Conservation (phyloP, 176 grass and related monocot species). For the Cymbopogon citratus region DNA sequence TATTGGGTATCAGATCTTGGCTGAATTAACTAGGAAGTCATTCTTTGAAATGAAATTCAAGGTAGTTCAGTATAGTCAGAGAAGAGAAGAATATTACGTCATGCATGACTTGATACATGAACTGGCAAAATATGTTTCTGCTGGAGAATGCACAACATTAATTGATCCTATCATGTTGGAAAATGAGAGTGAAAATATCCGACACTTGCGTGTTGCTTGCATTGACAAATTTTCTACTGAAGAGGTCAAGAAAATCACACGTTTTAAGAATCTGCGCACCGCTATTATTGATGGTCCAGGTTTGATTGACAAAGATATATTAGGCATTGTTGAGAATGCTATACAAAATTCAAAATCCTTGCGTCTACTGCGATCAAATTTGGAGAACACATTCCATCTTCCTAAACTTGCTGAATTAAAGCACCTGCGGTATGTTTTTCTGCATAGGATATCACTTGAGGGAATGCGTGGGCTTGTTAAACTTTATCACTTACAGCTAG, state of each 20-base stretch:
- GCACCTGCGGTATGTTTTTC: constrained; percentile 33
- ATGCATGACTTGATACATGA: constrained; percentile 61
- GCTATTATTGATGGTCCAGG: constrained; percentile 7
- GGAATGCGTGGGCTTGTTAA: neutral
- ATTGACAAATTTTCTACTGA: constrained; percentile 2
- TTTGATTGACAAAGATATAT: neutral
- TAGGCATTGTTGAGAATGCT: neutral
- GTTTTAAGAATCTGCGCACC: constrained; percentile 30
- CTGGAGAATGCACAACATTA: constrained; percentile 34
- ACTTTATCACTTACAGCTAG: constrained; percentile 20
- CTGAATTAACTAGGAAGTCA: constrained; percentile 39
- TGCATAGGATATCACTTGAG: neutral
- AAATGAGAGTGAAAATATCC: neutral
- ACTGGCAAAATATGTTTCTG: constrained; percentile 38
- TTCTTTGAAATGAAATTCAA: constrained; percentile 46
- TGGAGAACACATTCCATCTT: constrained; percentile 11
- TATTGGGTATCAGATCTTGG: constrained; percentile 19
- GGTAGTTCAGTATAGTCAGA: neutral
- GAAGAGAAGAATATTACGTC: constrained; percentile 29
- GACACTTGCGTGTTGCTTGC: constrained; percentile 9
- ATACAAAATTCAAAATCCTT: constrained; percentile 27
- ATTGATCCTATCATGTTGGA: neutral
- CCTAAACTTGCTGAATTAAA: constrained; percentile 15
- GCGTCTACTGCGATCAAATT: constrained; percentile 22
- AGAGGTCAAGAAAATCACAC: constrained; percentile 20